Conservation (phyloP, 305 asterid species). For the Fraxinus greggii region DNA sequence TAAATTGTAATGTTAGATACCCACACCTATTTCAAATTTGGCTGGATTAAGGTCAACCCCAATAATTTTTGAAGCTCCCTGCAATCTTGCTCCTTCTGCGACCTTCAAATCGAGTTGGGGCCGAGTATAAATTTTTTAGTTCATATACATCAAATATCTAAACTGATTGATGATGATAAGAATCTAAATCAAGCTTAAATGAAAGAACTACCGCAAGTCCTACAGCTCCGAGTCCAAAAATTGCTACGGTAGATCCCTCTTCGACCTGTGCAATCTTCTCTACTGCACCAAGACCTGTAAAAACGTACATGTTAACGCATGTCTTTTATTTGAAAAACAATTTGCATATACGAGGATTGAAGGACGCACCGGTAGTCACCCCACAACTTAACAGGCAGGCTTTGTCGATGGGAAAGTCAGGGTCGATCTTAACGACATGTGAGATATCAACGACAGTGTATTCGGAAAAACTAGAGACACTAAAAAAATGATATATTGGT, state of each 20-base stretch:
- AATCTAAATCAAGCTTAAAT: neutral
- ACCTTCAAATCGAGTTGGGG: conserved; percentile 22
- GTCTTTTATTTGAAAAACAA: neutral
- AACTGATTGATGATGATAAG: neutral
- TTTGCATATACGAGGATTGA: neutral
- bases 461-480: conserved; percentile 37
- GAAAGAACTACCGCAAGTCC: conserved; percentile 40
- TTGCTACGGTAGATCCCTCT: conserved; percentile 39
- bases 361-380: conserved; percentile 32
- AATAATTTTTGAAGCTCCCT: conserved; percentile 39
- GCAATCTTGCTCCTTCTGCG: conserved; percentile 43
- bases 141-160: neutral
- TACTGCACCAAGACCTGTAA: conserved; percentile 43
- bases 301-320: neutral
- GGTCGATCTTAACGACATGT: conserved; percentile 36
- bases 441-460: conserved; percentile 45
- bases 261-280: conserved; percentile 37
- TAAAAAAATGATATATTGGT: conserved; percentile 30
- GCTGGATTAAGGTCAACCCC: conserved; percentile 41
- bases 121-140: neutral
- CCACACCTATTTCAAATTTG: conserved; percentile 35
- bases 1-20: neutral
- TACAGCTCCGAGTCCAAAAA: conserved; percentile 43
- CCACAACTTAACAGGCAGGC: conserved; percentile 48
- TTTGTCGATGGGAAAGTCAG: conserved; percentile 30